phyloP scores from a whole-genome alignment of 148 eudicot genomes.

The Chenopodium formosanum region DNA sequence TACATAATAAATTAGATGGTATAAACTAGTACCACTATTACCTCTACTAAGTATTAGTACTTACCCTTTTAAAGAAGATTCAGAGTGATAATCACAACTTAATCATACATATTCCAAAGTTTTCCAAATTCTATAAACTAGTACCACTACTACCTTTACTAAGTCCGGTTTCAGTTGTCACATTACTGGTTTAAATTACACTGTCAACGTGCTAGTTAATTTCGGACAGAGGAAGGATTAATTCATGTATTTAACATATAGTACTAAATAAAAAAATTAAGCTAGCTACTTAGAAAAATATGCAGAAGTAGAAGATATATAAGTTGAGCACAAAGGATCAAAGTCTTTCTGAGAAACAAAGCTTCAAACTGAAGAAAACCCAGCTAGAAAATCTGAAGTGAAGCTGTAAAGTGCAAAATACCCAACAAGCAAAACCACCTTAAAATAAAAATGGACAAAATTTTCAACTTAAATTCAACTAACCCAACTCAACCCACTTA shows the following conservation, averaged over 20 bases:
- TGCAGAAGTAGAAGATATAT: background rate
- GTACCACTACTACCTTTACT: background rate
- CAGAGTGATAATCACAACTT: background rate
- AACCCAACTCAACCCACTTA: conserved; percentile 30
- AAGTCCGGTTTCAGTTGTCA: too few species aligned
- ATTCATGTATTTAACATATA: background rate
- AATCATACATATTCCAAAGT: background rate
- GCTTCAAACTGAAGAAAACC: conserved; percentile 23
- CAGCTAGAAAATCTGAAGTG: background rate
- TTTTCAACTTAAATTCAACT: background rate
- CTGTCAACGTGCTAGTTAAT: too few species aligned
- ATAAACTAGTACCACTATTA: background rate
- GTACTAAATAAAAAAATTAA: background rate
- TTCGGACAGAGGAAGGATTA: too few species aligned
- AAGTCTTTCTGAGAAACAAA: conserved; percentile 15
- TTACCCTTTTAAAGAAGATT: background rate
- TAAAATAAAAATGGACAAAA: background rate
- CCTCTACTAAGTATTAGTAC: too few species aligned
- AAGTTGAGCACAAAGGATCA: background rate
- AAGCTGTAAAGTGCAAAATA: conserved; percentile 2
- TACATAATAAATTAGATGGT: background rate
- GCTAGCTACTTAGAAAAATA: background rate
- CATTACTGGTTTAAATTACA: background rate
- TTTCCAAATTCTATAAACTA: background rate
- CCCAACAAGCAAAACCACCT: background rate